Percentiles rank a stretch among this genome's conserved stretches.
phyloP scores from a whole-genome alignment of 2,329 filamentous ascomycete genomes.

The Chrysoporthe austroafricana region DNA sequence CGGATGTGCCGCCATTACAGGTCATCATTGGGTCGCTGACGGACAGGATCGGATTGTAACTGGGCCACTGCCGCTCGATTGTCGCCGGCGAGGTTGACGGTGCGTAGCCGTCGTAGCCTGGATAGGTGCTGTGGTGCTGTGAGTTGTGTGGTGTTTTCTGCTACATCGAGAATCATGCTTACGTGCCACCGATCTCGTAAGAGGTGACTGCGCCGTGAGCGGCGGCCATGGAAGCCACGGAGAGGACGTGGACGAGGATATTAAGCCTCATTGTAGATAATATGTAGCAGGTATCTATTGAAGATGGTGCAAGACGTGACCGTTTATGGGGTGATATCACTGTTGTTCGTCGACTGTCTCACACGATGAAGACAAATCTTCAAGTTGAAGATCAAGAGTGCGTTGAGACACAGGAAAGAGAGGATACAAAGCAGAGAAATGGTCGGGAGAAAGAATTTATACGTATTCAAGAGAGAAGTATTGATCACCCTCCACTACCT shows the following conservation, averaged over 20 bases:
- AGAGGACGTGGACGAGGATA: conserved; percentile 23
- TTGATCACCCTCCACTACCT: neutral
- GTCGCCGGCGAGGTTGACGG: conserved; percentile 51
- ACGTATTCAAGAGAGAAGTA: neutral
- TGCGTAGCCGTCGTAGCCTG: conserved; percentile 53
- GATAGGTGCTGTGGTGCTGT: conserved; percentile 37
- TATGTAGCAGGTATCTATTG: neutral
- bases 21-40: conserved; percentile 54
- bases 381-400: neutral
- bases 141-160: neutral
- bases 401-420: neutral
- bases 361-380: neutral
- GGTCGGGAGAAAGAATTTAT: neutral
- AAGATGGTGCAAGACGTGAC: too few species aligned
- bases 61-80: conserved; percentile 62
- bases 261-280: conserved; percentile 28
- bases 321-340: neutral
- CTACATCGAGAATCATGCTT: neutral
- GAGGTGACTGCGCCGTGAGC: conserved; percentile 48
- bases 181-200: conserved; percentile 49
- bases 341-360: neutral
- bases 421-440: neutral
- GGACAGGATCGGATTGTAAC: conserved; percentile 58
- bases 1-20: conserved; percentile 58
- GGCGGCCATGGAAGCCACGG: conserved; percentile 36